phyloP scores from a whole-genome alignment of 2,329 filamentous ascomycete genomes.

The Colletotrichum sp. region DNA sequence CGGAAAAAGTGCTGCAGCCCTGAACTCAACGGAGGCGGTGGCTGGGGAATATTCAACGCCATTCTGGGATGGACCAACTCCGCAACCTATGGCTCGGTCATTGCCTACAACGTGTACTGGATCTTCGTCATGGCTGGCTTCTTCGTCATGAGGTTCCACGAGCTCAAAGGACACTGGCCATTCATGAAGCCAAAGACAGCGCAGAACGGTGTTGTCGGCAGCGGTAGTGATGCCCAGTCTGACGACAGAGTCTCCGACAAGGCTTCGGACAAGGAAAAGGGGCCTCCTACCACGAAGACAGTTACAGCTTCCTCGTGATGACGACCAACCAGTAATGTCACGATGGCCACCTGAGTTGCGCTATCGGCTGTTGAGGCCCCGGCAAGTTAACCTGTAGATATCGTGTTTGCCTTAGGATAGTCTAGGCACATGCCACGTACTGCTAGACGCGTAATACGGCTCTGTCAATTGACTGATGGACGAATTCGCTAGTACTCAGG shows the following conservation, averaged over 20 bases:
- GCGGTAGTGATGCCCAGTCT: background rate
- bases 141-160: slow-evolving; percentile 68
- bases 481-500: slow-evolving; percentile 39
- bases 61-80: slow-evolving; percentile 89
- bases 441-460: background rate
- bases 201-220: background rate
- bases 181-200: slow-evolving; percentile 40
- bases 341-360: background rate
- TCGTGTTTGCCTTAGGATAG: background rate
- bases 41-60: slow-evolving; percentile 88
- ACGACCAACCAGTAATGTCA: background rate
- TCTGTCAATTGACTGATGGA: background rate
- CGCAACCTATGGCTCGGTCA: slow-evolving; percentile 84
- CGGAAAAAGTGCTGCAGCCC: slow-evolving; percentile 76
- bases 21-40: slow-evolving; percentile 72
- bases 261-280: background rate
- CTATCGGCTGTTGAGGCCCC: background rate
- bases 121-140: slow-evolving; percentile 71
- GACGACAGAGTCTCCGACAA: background rate
- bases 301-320: background rate
- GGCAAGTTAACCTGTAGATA: background rate
- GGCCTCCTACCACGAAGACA: background rate
- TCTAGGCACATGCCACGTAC: background rate
- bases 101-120: slow-evolving; percentile 92
- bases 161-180: slow-evolving; percentile 59